Conservation (phyloP, 1,284 basidiomycete species). For the Ceratobasidium sp. region DNA sequence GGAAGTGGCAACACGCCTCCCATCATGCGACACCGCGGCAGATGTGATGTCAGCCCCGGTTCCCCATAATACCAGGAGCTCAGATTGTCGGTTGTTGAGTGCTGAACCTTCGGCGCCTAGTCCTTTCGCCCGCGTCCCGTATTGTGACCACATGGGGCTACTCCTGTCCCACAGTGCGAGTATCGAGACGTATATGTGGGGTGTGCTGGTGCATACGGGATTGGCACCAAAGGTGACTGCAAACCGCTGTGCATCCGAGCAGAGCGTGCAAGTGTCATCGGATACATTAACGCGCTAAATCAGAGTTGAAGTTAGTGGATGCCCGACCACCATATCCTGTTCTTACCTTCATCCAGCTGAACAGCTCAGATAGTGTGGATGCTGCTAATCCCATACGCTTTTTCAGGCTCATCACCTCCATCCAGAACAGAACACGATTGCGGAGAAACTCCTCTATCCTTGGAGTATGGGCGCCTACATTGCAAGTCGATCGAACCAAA, state of each 20-base stretch:
- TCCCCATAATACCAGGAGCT: background rate
- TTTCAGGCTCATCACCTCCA: conserved; percentile 33
- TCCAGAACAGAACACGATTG: conserved; percentile 5
- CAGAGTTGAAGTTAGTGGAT: background rate
- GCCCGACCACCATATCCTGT: background rate
- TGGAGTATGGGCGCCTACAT: background rate
- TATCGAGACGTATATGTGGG: conserved; percentile 35
- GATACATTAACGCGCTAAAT: background rate
- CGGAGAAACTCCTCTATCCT: background rate
- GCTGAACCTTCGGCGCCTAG: background rate
- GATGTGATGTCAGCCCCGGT: background rate
- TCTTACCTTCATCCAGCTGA: background rate
- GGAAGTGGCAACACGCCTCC: background rate
- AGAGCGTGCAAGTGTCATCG: background rate
- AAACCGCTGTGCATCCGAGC: conserved; percentile 1
- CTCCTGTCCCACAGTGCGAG: conserved; percentile 12
- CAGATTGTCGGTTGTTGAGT: background rate
- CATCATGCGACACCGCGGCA: background rate
- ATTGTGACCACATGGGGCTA: background rate
- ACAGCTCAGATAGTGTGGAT: background rate
- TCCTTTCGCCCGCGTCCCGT: background rate
- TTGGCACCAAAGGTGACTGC: background rate
- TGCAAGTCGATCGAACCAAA: background rate
- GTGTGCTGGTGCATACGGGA: background rate
- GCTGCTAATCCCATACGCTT: background rate